Conservation (phyloP, 2,329 filamentous ascomycete species). For the Xylariaceae sp. region DNA sequence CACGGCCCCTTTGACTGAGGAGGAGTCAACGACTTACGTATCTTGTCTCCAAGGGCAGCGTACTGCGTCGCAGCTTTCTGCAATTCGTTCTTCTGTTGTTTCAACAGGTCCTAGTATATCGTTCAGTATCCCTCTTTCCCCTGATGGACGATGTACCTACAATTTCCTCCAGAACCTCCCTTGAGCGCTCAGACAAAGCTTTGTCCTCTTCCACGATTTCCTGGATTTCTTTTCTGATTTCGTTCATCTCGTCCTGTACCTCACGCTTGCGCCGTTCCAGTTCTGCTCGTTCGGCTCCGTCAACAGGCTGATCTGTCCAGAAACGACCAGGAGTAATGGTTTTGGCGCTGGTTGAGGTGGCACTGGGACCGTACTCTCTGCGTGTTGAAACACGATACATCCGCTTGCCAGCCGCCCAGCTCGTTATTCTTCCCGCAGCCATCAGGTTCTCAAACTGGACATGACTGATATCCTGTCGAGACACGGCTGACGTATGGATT, state of each 20-base stretch:
- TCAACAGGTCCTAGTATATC: slow-evolving; percentile 41
- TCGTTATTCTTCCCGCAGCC: slow-evolving; percentile 51
- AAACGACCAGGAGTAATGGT: slow-evolving; percentile 55
- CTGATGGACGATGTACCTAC: slow-evolving; percentile 32
- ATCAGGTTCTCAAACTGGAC: slow-evolving; percentile 64
- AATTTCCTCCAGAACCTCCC: slow-evolving; percentile 41
- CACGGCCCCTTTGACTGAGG: background rate
- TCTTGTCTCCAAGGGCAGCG: slow-evolving; percentile 63
- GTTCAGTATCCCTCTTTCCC: slow-evolving; percentile 10
- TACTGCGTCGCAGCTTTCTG: slow-evolving; percentile 63
- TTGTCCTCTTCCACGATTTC: slow-evolving; percentile 36
- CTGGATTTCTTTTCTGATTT: slow-evolving; percentile 33
- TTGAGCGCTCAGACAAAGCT: slow-evolving; percentile 37
- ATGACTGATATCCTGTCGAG: slow-evolving; percentile 57
- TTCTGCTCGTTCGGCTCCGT: slow-evolving; percentile 58
- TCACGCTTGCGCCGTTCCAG: slow-evolving; percentile 51
- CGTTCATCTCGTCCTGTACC: slow-evolving; percentile 33
- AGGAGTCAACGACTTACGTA: slow-evolving; percentile 47
- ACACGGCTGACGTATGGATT: slow-evolving; percentile 64
- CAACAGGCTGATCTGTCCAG: slow-evolving; percentile 76
- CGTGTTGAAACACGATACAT: slow-evolving; percentile 63
- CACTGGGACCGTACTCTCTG: slow-evolving; percentile 72
- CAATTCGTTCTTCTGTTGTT: slow-evolving; percentile 58
- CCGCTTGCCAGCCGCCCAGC: slow-evolving; percentile 65
- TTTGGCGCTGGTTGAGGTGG: slow-evolving; percentile 63